phyloP scores from a whole-genome alignment of 495 filamentous ascomycete genomes.

The Lineolata rhizophorae region DNA sequence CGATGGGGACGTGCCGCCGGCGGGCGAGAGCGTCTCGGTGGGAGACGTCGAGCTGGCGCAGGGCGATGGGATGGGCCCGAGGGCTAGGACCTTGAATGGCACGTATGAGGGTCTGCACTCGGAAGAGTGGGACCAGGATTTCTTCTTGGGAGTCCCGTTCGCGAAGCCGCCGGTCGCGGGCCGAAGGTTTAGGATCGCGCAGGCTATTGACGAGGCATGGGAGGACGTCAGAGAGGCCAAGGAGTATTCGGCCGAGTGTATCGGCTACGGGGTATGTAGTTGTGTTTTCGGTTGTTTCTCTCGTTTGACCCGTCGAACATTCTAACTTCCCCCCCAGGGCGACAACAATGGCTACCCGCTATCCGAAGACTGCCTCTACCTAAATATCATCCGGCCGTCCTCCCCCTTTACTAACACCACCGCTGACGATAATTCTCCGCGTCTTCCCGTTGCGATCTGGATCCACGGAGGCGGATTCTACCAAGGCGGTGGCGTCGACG shows the following conservation, averaged over 20 bases:
- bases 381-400: slow-evolving; percentile 40
- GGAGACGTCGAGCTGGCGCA: no score
- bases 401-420: slow-evolving; percentile 27
- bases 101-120: slow-evolving; percentile 13
- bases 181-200: slow-evolving; percentile 36
- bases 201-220: slow-evolving; percentile 24
- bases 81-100: slow-evolving; percentile 15
- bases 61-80: slow-evolving; percentile 4
- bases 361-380: slow-evolving; percentile 39
- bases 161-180: slow-evolving; percentile 35
- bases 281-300: background rate
- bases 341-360: no score
- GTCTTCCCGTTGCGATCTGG: slow-evolving; percentile 45
- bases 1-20: no score
- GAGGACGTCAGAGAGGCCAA: slow-evolving; percentile 13
- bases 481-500: slow-evolving; percentile 12
- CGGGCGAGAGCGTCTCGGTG: no score
- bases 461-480: slow-evolving; percentile 30
- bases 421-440: no score
- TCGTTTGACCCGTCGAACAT: slow-evolving; percentile 2
- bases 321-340: no score
- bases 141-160: slow-evolving; percentile 43
- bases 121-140: slow-evolving; percentile 15
- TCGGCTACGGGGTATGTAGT: slow-evolving; percentile 19
- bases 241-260: slow-evolving; percentile 18